Evolutionary conservation across 306 rosid genomes (phyloP), one percentile per base, ranked within the genome.

Genomic region (Castanospermum australe): DNA sequence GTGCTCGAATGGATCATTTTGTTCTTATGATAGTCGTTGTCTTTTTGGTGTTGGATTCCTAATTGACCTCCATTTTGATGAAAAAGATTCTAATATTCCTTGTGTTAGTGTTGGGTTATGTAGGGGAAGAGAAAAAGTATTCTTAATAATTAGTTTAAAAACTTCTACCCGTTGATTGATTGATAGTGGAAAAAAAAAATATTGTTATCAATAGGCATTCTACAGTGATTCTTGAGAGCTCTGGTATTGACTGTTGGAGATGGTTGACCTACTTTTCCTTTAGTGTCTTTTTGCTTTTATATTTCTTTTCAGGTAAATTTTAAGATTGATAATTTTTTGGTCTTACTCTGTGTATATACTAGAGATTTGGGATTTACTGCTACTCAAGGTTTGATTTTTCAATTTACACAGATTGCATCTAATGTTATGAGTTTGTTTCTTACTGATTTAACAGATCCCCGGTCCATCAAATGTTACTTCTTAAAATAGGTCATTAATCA

Each of bases 361-460:
- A n/a, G 79, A 3, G 21, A 54, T 77, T 17, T 50, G 63, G 50
- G 77, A 36, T 55, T 76, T 71, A 65, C 35, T 30, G 38, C 41
- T 30, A 38, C 9, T 71, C 18, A 25, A 33, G 54, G 42, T 68
- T 76, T 75, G 50, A 77, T 57, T 65, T 79, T 65, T 25, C 33
- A n/a, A 61, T 63, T 52, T 66, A 36, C 61, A 2, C 54, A 67
- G 22, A 32, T 51, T 28, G 21, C 25, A 24, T 72, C 65, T 73
- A 21, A 39, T 73, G 54, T 78, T 61, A 5, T 73, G 54, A 20
- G 25, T 25, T 64, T 61, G 15, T 78, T 32, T 56, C 61, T 82
- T 52, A 61, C 81, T 42, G 65, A 77, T 67, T 52, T 55, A 42
- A 32, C 86, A 65, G 82, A 71, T 77, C 79, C 8, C 6, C 1